Base-by-base conservation (phyloP, 164 flowering plant genomes). In the Piper longum region DNA sequence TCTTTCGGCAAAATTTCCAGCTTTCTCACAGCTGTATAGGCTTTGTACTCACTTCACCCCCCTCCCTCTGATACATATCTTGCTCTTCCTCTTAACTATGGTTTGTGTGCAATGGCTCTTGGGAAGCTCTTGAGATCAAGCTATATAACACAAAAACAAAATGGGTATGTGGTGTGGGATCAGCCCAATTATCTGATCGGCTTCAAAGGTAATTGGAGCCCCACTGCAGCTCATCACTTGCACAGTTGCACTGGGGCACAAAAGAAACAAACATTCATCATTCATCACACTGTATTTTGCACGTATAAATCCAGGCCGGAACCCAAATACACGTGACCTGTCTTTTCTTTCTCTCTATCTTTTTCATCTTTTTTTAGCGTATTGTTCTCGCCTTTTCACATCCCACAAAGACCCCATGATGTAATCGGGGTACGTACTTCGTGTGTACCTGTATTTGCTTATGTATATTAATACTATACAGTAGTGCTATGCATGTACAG, bases 261-360 rank as follows among this genome's bases (percentile, higher is more conserved):
- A 26, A 26, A 26, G 68, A 55, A 74, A 76, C 79, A 76, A 82
- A 78, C 61, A 66, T 71, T 76, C 77, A 80, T 78, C 73, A 82
- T 75, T 78, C 77, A 79, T 61, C 68, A 11, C 54, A 79, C 75
- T 60, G 80, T 78, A 71, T 73, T 57, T 77, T 78, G 77, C 86
- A 80, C 80, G 84, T 81, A 79, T 68, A 79, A 61, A 75, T 74
- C 69, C 69, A 70, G 64, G 69, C 73, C 67, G 57, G 66, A 17
- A 63, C 78, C 70, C 66, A 59, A 59, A 41, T 63, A 64, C 76
- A 73, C 76, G 80, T 73, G 77, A 74, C 73, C 76, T 16, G 67
- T 41, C 67, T 67, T 66, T 56, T 54, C 65, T 58, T 43, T 56
- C 60, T n/a, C 8, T 48, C 52, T n/a, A 9, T 48, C 14, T 48